Evolutionary conservation across 2,329 filamentous ascomycete genomes (phyloP).

Genomic region (Pseudogymnoascus pannorum): DNA sequence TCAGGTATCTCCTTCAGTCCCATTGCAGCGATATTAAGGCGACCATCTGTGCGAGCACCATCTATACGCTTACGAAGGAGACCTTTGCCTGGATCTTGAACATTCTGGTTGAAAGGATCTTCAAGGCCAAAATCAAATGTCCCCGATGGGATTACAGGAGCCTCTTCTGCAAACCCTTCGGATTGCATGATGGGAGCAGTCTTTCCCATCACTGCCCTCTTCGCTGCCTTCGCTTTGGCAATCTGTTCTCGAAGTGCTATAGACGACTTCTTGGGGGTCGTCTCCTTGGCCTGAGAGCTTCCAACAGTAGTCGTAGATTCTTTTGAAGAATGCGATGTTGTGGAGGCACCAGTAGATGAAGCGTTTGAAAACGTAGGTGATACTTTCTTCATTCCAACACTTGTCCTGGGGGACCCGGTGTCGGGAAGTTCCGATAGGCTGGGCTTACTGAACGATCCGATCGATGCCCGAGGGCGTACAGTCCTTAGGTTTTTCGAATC

Average conservation of each 20-base stretch:
- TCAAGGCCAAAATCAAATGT: constrained; percentile 52
- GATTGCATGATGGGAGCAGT: constrained; percentile 24
- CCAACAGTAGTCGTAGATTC: constrained; percentile 17
- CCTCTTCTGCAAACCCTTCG: constrained; percentile 22
- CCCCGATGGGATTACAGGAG: constrained; percentile 41
- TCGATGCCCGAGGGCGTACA: constrained; percentile 20
- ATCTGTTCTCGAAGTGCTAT: constrained; percentile 81
- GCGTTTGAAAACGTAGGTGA: constrained; percentile 23
- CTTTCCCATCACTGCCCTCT: constrained; percentile 42
- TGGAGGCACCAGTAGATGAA: constrained; percentile 22
- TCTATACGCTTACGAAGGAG: constrained; percentile 67
- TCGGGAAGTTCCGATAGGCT: constrained; percentile 14
- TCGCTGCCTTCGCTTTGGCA: constrained; percentile 82
- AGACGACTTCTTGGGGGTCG: constrained; percentile 60
- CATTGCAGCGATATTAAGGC: constrained; percentile 83
- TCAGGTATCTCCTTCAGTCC: constrained; percentile 69
- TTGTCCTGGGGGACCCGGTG: constrained; percentile 20
- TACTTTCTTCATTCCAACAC: constrained; percentile 21
- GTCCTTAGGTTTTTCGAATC: not conserved
- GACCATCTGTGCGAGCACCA: constrained; percentile 66
- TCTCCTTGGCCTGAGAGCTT: constrained; percentile 5
- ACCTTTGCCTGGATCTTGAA: constrained; percentile 53
- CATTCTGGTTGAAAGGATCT: constrained; percentile 65
- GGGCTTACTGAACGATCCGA: constrained; percentile 14
- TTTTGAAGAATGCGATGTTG: constrained; percentile 14